Percentiles rank a stretch among this genome's conserved stretches.
Conservation (phyloP, 164 flowering plant genomes). For the Tetrastigma voinierianum region DNA sequence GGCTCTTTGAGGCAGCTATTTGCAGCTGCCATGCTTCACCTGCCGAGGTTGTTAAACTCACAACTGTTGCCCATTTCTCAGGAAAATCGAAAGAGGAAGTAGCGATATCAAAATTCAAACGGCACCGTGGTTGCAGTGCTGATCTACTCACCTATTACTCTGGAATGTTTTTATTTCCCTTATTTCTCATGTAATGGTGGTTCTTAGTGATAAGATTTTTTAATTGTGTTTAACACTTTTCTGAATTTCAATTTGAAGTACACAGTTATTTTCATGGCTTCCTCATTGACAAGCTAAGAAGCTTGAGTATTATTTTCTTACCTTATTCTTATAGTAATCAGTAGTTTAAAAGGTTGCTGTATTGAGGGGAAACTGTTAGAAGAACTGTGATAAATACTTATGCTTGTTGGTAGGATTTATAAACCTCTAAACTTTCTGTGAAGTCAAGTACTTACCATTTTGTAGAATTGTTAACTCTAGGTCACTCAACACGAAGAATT, state of each 20-base stretch:
- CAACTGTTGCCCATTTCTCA: conserved; percentile 34
- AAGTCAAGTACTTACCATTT: not conserved
- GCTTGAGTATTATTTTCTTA: not conserved
- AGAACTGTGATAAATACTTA: not conserved
- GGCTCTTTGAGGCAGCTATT: conserved; percentile 86
- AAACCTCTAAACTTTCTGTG: not conserved
- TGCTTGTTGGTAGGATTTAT: not conserved
- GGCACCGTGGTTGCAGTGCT: conserved; percentile 78
- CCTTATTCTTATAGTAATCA: not conserved
- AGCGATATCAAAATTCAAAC: conserved; percentile 80
- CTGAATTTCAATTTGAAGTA: no score
- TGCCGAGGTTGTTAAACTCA: conserved; percentile 71
- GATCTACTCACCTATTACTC: not conserved
- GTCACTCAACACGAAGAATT: not conserved
- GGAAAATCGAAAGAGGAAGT: conserved; percentile 76
- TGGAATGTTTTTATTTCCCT: not conserved
- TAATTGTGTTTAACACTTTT: no score
- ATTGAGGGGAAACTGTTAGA: not conserved
- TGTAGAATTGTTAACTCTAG: not conserved
- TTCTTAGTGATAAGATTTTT: no score
- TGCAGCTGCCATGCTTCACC: conserved; percentile 86
- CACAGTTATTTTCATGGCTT: no score
- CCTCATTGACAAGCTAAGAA: no score
- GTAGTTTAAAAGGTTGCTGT: no score
- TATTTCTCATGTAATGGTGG: not conserved